These are phyloP conservation scores for Penicillium desertorum DNA, from an alignment of 495 filamentous ascomycete genomes.

Conservation along the genomic window DNA sequence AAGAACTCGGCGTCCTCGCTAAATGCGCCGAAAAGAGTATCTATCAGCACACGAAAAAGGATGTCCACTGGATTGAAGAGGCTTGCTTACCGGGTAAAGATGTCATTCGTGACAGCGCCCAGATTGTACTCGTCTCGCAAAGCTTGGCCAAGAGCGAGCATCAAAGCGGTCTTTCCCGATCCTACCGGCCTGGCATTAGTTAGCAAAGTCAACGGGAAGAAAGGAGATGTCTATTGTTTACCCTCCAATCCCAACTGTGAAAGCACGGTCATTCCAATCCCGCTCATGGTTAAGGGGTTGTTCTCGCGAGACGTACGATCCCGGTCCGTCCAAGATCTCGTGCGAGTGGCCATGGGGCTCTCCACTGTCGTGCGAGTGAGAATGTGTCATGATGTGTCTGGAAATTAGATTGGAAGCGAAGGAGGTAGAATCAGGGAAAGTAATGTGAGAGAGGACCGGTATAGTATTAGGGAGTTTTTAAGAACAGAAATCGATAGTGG, in stretches of 20 bases:
- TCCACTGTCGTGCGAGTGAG: constrained; percentile 63
- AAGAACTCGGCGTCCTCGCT: constrained; percentile 93
- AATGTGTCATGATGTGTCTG: constrained; percentile 50
- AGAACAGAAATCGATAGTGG: too few relatives aligned
- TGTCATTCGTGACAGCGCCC: constrained; percentile 97
- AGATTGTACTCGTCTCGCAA: constrained; percentile 77
- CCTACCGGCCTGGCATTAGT: constrained; percentile 95
- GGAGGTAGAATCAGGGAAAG: too few relatives aligned
- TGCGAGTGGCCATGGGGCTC: constrained; percentile 86
- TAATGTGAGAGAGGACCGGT: too few relatives aligned
- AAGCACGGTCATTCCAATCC: constrained; percentile 86
- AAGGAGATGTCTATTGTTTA: constrained; percentile 51
- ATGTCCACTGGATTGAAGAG: too few relatives aligned
- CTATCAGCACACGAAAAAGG: too few relatives aligned
- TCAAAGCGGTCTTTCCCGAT: constrained; percentile 94
- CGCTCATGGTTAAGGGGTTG: constrained; percentile 84
- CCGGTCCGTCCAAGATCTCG: constrained; percentile 92
- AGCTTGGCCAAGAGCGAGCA: constrained; percentile 82
- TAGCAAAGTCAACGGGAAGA: too few relatives aligned
- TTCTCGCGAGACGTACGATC: constrained; percentile 85
- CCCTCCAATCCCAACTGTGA: constrained; percentile 98
- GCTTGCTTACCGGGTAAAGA: constrained; percentile 73
- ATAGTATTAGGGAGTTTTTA: too few relatives aligned
- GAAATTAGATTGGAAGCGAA: too few relatives aligned
- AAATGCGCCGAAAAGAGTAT: too few relatives aligned